A percentile compares a stretch with the other conserved stretches of the same genome.
These are phyloP conservation scores for Monosporascus sp. DNA, from an alignment of 2,329 filamentous ascomycete genomes.

Conservation along the genomic window DNA sequence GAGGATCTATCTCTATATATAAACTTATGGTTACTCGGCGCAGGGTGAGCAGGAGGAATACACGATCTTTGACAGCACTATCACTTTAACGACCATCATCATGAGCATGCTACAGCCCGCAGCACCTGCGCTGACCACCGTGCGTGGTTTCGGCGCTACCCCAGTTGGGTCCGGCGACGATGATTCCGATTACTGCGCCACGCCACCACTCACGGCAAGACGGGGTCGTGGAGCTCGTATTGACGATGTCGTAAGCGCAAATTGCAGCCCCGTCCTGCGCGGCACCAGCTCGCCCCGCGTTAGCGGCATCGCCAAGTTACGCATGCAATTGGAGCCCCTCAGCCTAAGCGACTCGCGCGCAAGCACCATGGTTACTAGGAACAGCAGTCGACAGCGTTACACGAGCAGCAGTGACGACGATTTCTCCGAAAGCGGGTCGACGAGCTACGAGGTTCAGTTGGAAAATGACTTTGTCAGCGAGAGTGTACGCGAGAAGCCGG, in stretches of 20 bases:
- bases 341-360: conserved; percentile 56
- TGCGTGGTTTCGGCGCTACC: conserved; percentile 54
- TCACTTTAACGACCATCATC: not conserved
- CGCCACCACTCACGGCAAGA: conserved; percentile 32
- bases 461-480: conserved; percentile 81
- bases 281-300: conserved; percentile 48
- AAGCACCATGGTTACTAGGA: conserved; percentile 50
- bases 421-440: conserved; percentile 61
- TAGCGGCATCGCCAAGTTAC: conserved; percentile 77
- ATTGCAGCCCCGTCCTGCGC: conserved; percentile 59
- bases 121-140: conserved; percentile 46
- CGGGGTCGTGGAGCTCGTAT: conserved; percentile 37
- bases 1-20: not conserved
- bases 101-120: conserved; percentile 41
- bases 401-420: conserved; percentile 60
- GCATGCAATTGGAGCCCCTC: conserved; percentile 74
- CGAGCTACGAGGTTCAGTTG: conserved; percentile 80
- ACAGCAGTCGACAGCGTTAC: conserved; percentile 51
- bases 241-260: conserved; percentile 55
- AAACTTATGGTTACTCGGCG: conserved; percentile 1
- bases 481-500: conserved; percentile 42
- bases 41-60: not conserved
- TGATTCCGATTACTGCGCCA: conserved; percentile 47
- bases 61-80: not conserved
- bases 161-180: conserved; percentile 53